These are phyloP conservation scores for Suaeda aralocaspica DNA, from an alignment of 148 eudicot genomes.

Conservation along the genomic window DNA sequence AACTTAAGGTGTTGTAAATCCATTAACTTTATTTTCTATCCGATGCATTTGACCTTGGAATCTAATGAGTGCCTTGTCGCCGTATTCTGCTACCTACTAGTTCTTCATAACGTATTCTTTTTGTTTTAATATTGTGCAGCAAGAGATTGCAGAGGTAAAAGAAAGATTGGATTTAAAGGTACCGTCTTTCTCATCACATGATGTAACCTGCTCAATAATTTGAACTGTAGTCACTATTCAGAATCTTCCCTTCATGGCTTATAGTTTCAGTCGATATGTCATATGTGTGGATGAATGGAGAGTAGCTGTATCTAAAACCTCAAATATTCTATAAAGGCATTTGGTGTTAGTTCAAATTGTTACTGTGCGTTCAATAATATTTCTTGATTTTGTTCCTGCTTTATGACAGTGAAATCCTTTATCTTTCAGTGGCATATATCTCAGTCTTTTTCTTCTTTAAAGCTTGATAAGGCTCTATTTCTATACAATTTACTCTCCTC, in stretches of 20 bases:
- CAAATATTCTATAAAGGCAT: not conserved
- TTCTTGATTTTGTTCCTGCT: not conserved
- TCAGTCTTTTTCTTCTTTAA: no score
- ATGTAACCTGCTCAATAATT: slow-evolving; percentile 1
- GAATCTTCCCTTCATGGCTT: not conserved
- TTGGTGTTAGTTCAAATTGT: not conserved
- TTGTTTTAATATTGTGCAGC: slow-evolving; percentile 44
- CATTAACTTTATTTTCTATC: not conserved
- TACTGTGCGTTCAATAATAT: not conserved
- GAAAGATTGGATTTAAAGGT: slow-evolving; percentile 74
- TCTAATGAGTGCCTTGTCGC: not conserved
- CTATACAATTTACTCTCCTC: no score
- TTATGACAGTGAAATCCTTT: not conserved
- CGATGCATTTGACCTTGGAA: slow-evolving; percentile 4
- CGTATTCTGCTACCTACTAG: not conserved
- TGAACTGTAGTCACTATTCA: not conserved
- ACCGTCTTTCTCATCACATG: slow-evolving; percentile 11
- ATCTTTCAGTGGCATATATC: not conserved
- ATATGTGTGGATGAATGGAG: not conserved
- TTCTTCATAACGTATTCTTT: not conserved
- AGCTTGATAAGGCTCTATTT: no score
- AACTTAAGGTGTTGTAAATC: slow-evolving; percentile 53
- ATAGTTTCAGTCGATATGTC: no score
- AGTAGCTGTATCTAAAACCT: not conserved
- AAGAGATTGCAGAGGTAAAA: slow-evolving; percentile 60